Percentiles rank a stretch among this genome's conserved stretches.
phyloP scores from a whole-genome alignment of 257 asterid genomes.

The Solanum sitiens region DNA sequence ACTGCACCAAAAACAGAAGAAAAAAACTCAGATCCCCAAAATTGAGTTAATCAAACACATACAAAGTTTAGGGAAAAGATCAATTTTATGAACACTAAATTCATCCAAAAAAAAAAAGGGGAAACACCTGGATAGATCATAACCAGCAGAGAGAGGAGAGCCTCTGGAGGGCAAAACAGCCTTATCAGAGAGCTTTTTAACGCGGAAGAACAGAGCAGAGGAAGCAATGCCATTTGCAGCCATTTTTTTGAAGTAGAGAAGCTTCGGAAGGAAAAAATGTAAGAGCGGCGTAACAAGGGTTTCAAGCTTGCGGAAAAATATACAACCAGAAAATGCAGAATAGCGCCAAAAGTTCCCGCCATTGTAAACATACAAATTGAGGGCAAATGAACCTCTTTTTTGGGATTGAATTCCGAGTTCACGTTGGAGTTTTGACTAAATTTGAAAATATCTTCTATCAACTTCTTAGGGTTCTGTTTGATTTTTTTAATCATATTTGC shows the following conservation, averaged over 20 bases:
- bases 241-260: background rate
- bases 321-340: background rate
- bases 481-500: no score
- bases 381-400: no score
- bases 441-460: no score
- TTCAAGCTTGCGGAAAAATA: background rate
- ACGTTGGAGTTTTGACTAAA: rapidly evolving
- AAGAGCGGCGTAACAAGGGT: background rate
- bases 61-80: background rate
- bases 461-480: no score
- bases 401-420: no score
- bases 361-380: background rate
- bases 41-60: background rate
- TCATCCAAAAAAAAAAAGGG: background rate
- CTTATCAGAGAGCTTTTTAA: slow-evolving; percentile 30
- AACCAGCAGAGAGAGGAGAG: slow-evolving; percentile 32
- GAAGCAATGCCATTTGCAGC: background rate
- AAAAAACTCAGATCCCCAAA: background rate
- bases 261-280: background rate
- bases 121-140: slow-evolving; percentile 30
- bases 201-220: slow-evolving; percentile 15
- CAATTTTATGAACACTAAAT: background rate
- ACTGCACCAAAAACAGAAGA: slow-evolving; percentile 7
- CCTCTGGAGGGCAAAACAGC: slow-evolving; percentile 29
- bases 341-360: slow-evolving; percentile 53